Base-by-base conservation (phyloP, 164 flowering plant species). In the Macadamia integrifolia region DNA sequence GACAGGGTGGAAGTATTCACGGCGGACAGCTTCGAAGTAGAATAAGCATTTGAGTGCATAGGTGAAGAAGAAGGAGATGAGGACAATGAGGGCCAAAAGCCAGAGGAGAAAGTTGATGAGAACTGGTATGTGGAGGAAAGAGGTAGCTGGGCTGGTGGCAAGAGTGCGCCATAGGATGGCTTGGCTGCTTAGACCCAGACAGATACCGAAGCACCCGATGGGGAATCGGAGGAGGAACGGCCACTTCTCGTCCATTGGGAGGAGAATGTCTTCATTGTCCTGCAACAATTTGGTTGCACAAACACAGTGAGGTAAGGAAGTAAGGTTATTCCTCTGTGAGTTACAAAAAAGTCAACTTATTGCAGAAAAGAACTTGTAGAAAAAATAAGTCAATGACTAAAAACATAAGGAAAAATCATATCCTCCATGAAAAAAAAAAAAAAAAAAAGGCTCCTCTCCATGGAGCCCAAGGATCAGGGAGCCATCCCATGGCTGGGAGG, bases 191-290 rank as follows among this genome's bases (percentile, higher is more conserved):
- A 95, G 84, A 32, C 97, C 99, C 0, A 92, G 87, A 68, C 96
- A 89, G 43, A 95, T 91, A 72, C 98, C 98, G 44, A 83, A 95
- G 84, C 93, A 86, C 18, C 86, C 85, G 23, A 95, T 86, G 0
- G 99, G 98, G 78, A 92, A 95, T 1, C 99, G 76, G n/a, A 92
- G 94, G 52, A 95, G 93, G 72, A 95, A 95, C 0, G 98, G 96
- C 99, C 98, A 95, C 75, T 46, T 75, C 76, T 92, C 88, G 55
- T 91, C 93, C 69, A 83, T 89, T 8, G 97, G 99, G 6, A 92
- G 87, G 28, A 95, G 96, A 69, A 92, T 92, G 75, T 92, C 94
- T 75, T 92, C 98, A 11, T 40, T 76, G 18, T 92, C 99, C 99
- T 94, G 83, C 71, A 58, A 15, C 32, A 17, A 43, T 5, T 43